Percentiles rank a stretch among this genome's conserved stretches.
Evolutionary conservation across 2,329 filamentous ascomycete genomes (phyloP).

Genomic region (Truncatella angustata): DNA sequence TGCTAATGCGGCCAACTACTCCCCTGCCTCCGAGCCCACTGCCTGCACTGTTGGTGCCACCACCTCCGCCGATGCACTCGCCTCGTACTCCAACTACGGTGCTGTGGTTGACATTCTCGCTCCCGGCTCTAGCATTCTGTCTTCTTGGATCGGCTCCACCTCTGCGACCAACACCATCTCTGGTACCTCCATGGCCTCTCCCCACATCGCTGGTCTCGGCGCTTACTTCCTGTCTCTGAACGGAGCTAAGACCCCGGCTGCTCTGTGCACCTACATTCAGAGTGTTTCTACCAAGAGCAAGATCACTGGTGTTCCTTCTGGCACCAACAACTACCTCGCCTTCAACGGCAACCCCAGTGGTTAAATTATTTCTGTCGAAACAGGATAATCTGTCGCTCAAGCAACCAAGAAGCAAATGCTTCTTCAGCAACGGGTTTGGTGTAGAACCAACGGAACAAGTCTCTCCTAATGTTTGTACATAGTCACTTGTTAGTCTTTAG

Average conservation of each 20-base stretch:
- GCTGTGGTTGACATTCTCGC: slow-evolving; percentile 49
- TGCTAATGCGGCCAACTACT: slow-evolving; percentile 40
- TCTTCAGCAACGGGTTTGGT: no score
- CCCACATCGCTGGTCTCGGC: slow-evolving; percentile 33
- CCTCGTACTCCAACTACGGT: slow-evolving; percentile 54
- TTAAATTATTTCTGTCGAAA: neutral
- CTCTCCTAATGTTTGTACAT: no score
- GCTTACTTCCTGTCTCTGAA: slow-evolving; percentile 45
- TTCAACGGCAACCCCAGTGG: slow-evolving; percentile 50
- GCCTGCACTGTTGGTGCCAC: slow-evolving; percentile 56
- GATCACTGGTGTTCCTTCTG: slow-evolving; percentile 37
- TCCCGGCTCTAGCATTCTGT: slow-evolving; percentile 31
- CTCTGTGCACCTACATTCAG: slow-evolving; percentile 39
- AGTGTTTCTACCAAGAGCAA: slow-evolving; percentile 33
- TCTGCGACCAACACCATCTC: slow-evolving; percentile 39
- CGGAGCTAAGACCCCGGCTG: slow-evolving; percentile 37
- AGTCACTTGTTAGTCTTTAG: no score
- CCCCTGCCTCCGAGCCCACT: slow-evolving; percentile 44
- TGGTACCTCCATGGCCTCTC: slow-evolving; percentile 43
- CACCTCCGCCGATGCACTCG: slow-evolving; percentile 34
- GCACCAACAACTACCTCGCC: slow-evolving; percentile 51
- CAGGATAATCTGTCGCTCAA: no score
- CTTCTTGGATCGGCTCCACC: slow-evolving; percentile 21
- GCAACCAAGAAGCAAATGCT: no score
- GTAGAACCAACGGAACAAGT: no score